Base-by-base conservation (phyloP, 176 grass and related monocot genomes). In the Pontederia paniculata region DNA sequence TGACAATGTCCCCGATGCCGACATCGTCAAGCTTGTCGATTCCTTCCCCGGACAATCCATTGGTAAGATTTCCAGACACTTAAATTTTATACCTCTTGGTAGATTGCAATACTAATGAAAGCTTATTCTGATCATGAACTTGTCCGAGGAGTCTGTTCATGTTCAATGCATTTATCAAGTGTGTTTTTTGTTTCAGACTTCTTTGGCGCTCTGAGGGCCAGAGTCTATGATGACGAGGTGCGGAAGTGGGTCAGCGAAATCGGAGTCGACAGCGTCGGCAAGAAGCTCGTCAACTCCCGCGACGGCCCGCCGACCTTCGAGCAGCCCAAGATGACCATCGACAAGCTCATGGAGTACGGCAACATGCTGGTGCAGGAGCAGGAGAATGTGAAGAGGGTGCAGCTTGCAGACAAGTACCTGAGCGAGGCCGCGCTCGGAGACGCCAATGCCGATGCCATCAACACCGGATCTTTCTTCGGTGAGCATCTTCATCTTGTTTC, bases 31-130 rank as follows among this genome's bases (percentile, higher is more conserved):
- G 74, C 17, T 94, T 0, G 89, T 94, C 3, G 89, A 94, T 55
- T 2, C 71, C 50, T 94, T 94, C 83, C 89, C 89, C 0, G 89
- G 89, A n/a, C 89, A 94, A 73, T 94, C 89, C 62, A 94, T 94
- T 6, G 89, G 85, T 88, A 83, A 21, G 19, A 13, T 17, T 11
- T 16, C n/a, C 17, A 11, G 7, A 37, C 28, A 37, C 3, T 37
- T 37, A 2, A 37, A 37, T 37, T 6, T 37, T 37, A 37, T n/a
- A n/a, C n/a, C n/a, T n/a, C n/a, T n/a, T n/a, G n/a, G n/a, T n/a
- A n/a, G n/a, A n/a, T n/a, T n/a, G n/a, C n/a, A n/a, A n/a, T n/a
- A n/a, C n/a, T n/a, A n/a, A n/a, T 37, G 5, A 37, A 37, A 37
- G 28, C 28, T 5, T 37, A 37, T 37, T 37, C 28, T 37, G 28